Base-by-base conservation (phyloP, 208 protist genomes). In the Trypanosoma scelopori region DNA sequence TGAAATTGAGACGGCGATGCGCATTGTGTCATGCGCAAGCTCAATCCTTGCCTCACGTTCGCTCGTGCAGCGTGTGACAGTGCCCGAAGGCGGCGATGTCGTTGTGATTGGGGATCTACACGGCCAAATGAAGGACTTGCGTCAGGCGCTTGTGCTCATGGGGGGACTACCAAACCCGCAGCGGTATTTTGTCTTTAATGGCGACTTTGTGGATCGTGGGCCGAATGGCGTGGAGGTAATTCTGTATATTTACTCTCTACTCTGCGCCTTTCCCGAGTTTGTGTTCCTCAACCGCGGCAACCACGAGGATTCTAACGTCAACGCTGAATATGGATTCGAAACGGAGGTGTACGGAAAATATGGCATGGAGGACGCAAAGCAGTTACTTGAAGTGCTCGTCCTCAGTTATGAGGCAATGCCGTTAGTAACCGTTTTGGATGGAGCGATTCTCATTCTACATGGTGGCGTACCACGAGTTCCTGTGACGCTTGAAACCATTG, bases 161-260 rank as follows among this genome's bases (percentile, higher is more conserved):
- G 88, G 87, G 13, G 43, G 49, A 42, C n/a, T 64, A 11, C 84
- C 88, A n/a, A 75, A 65, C 5, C 71, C 78, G 12, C 65, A 74
- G 16, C 79, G 82, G 9, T 85, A 69, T 71, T 99, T 85, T 57
- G 78, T 99, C 16, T 99, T 99, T 80, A 93, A 99, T 30, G 99
- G 98, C 32, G 98, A 99, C 72, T 99, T 99, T 76, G 97, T 99
- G 35, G 99, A 99, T 74, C 93, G 98, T 73, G 99, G 99, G 22
- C 90, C 97, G 51, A 97, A 99, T 64, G 93, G 85, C 13, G 85
- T 99, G 37, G 99, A 99, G 82, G 79, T 90, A 20, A 72, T 95
- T 48, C 57, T 90, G 15, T 69, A 77, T 66, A 79, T 97, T 55
- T 91, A 89, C 63, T 78, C 85, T 9, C 69, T 97, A 16, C 76